phyloP scores from a whole-genome alignment of 352 stramenopile genomes.

The Pythium graminicola region DNA sequence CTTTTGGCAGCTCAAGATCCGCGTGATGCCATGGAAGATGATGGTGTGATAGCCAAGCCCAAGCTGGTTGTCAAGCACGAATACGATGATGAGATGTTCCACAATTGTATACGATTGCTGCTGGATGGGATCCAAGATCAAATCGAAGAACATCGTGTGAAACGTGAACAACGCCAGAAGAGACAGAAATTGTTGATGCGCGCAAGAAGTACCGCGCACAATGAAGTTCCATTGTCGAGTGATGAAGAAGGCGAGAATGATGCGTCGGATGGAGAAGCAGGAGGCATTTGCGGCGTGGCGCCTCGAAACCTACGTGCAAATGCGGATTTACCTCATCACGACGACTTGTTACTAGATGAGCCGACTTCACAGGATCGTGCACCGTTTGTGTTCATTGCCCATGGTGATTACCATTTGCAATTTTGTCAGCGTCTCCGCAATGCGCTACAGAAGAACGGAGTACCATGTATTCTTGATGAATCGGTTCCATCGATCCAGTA shows the following conservation, averaged over 20 bases:
- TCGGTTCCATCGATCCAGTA: constrained; percentile 44
- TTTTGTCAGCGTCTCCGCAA: constrained; percentile 60
- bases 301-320: constrained; percentile 6
- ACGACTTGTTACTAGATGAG: neutral
- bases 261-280: constrained; percentile 9
- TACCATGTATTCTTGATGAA: constrained; percentile 53
- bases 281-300: constrained; percentile 1
- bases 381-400: constrained; percentile 65
- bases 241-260: constrained; percentile 15
- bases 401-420: constrained; percentile 62
- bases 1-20: constrained; percentile 19
- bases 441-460: constrained; percentile 48
- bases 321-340: neutral
- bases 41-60: constrained; percentile 11
- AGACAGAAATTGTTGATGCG: constrained; percentile 28
- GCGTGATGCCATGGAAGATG: constrained; percentile 15
- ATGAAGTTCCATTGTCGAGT: constrained; percentile 10
- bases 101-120: constrained; percentile 55
- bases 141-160: constrained; percentile 69
- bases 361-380: neutral
- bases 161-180: constrained; percentile 34
- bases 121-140: constrained; percentile 78
- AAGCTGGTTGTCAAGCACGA: constrained; percentile 28
- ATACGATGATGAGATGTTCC: constrained; percentile 61
- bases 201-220: constrained; percentile 16